Conservation (phyloP, 345 rosid genomes). For the Eucalyptus leucophloia region DNA sequence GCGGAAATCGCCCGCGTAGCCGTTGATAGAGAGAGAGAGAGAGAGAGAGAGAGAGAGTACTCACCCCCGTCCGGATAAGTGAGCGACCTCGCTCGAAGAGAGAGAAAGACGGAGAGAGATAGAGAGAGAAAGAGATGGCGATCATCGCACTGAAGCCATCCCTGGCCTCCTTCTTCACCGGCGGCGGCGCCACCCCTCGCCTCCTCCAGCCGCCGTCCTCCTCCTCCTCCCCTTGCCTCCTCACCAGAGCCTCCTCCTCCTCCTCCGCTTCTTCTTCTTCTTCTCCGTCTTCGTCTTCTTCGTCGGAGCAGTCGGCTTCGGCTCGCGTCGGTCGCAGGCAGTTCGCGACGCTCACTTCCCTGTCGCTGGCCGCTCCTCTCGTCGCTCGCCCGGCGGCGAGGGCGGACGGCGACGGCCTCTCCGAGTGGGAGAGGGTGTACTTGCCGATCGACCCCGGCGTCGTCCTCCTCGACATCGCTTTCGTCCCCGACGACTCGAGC, state of each 20-base stretch:
- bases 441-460: slow-evolving; percentile 88
- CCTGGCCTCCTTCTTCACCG: slow-evolving; percentile 8
- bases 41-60: not conserved
- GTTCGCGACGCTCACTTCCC: not conserved
- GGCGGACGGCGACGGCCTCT: slow-evolving; percentile 37
- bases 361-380: not conserved
- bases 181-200: not conserved
- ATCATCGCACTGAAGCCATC: slow-evolving; percentile 20
- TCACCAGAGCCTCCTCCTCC: not conserved
- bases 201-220: not conserved
- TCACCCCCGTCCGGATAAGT: slow-evolving; percentile 16
- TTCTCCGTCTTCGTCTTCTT: not conserved
- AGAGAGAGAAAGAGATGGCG: not conserved
- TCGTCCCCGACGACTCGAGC: slow-evolving; percentile 63
- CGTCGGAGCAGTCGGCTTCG: not conserved
- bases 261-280: not conserved
- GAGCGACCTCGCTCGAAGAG: not conserved
- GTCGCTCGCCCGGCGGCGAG: not conserved
- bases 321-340: not conserved
- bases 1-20: slow-evolving; percentile 18
- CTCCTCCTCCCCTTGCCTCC: not conserved
- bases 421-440: slow-evolving; percentile 70
- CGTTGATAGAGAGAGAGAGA: not conserved
- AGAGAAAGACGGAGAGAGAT: not conserved
- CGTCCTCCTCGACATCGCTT: slow-evolving; percentile 89